phyloP scores from a whole-genome alignment of 441 rosid genomes.

The Pelargonium cotyledonis region DNA sequence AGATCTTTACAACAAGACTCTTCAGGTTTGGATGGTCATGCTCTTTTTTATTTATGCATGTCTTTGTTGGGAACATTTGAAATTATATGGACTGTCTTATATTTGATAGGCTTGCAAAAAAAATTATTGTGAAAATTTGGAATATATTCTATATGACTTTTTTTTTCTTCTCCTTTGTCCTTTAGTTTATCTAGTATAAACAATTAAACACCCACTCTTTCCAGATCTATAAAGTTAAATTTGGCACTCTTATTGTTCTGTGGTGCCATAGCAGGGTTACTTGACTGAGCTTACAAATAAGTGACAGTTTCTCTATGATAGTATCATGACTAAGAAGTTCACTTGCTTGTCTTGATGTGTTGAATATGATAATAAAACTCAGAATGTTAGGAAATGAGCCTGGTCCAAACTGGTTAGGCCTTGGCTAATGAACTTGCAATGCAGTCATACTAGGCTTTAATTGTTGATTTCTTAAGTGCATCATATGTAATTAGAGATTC shows the following conservation, averaged over 20 bases:
- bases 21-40: constrained; percentile 52
- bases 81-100: not conserved
- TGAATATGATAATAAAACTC: no score
- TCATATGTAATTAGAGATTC: not conserved
- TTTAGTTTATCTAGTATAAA: not conserved
- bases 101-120: not conserved
- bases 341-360: no score
- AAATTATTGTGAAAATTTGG: no score
- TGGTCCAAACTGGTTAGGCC: no score
- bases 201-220: not conserved
- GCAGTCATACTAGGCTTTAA: no score
- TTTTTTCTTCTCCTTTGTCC: not conserved
- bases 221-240: constrained; percentile 4
- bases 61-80: not conserved
- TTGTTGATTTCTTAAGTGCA: no score
- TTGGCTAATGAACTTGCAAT: no score
- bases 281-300: no score
- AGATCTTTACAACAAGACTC: constrained; percentile 63
- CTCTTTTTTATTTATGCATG: not conserved
- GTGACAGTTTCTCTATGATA: no score
- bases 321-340: no score
- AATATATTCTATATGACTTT: no score
- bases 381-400: no score
- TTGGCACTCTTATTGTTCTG: not conserved
- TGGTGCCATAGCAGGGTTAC: not conserved